Evolutionary conservation across 1,284 basidiomycete species (phyloP), one percentile per base, ranked within the genome.

Genomic region (Tilletia walkeri): DNA sequence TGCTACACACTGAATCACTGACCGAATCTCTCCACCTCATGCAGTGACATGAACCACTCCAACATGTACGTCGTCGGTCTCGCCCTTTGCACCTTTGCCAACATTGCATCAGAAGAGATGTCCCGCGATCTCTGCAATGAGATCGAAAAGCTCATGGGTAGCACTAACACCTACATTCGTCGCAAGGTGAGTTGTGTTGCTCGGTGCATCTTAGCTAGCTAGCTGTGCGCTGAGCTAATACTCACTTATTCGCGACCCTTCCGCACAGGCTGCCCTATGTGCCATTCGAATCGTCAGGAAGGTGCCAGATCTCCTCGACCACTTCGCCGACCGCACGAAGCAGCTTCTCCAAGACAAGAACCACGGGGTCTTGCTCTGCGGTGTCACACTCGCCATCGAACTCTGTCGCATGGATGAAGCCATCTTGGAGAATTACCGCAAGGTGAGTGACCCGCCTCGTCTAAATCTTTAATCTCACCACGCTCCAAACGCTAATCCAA

Each of bases 21-120:
- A 7, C 14, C 14, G 14, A 9, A 14, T 45, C 41, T 7, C 41
- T 45, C 41, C 41, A 7, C 41, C 41, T 45, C 41, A 45, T 30
- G 2, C 41, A 45, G 41, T 85, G 96, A 99, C 86, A 95, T 99
- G 94, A 98, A 99, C 85, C 95, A 98, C 85, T 91, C 95, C 12
- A 99, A 98, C 85, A 97, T 97, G 93, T 99, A 97, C 84, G 93
- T 93, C 9, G 96, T 99, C 50, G 96, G 96, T 20, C 88, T 99
- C 67, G 95, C 95, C 1, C 88, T 99, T 54, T 98, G 95, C 82
- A 99, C 96, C 0, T 99, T 99, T 84, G 96, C 95, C 74, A 98
- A 99, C 83, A 99, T 99, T 76, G 93, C 96, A 9, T 97, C 94
- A 12, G 96, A 99, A 71, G 83, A 84, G 70, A 83, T 84, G 82